Percentiles rank a stretch among this genome's conserved stretches.
Conservation (phyloP, 1,284 basidiomycete species). For the Cutaneotrichosporon arboriforme region DNA sequence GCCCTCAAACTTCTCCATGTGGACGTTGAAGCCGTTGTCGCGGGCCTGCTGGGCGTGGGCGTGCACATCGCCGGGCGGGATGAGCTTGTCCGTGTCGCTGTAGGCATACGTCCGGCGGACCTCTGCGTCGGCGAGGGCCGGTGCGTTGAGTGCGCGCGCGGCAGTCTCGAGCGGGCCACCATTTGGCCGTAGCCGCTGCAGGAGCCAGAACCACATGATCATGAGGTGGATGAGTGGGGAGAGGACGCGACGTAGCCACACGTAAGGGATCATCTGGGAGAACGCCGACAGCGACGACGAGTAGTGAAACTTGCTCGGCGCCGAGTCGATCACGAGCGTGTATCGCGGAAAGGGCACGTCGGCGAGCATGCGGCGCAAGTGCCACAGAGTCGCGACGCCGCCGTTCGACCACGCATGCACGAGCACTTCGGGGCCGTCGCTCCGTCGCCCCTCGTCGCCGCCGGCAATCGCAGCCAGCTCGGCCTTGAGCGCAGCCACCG, state of each 20-base stretch:
- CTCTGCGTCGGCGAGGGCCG: neutral
- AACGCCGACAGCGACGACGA: conserved; percentile 5
- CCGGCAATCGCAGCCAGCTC: neutral
- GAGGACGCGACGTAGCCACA: conserved; percentile 5
- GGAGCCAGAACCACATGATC: conserved; percentile 10
- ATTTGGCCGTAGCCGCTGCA: neutral
- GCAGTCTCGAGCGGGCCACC: conserved; percentile 1
- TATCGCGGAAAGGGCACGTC: conserved; percentile 2
- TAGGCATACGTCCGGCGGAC: conserved; percentile 16
- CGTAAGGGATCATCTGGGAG: neutral
- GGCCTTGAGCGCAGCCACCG: neutral
- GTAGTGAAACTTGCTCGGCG: conserved; percentile 15
- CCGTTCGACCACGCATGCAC: conserved; percentile 19
- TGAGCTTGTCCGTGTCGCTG: conserved; percentile 14
- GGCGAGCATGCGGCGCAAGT: neutral
- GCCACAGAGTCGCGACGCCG: conserved; percentile 4
- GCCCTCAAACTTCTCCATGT: conserved; percentile 13
- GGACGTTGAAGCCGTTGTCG: conserved; percentile 7
- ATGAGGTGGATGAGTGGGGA: conserved; percentile 7
- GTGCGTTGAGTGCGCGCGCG: conserved; percentile 4
- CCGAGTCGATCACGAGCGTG: conserved; percentile 12
- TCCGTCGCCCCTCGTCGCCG: neutral
- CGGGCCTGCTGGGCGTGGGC: conserved; percentile 8
- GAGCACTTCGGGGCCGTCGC: conserved; percentile 4
- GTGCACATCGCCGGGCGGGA: conserved; percentile 11